phyloP scores from a whole-genome alignment of 371 early-diverging fungal genomes.

The Mucor circinelloides region DNA sequence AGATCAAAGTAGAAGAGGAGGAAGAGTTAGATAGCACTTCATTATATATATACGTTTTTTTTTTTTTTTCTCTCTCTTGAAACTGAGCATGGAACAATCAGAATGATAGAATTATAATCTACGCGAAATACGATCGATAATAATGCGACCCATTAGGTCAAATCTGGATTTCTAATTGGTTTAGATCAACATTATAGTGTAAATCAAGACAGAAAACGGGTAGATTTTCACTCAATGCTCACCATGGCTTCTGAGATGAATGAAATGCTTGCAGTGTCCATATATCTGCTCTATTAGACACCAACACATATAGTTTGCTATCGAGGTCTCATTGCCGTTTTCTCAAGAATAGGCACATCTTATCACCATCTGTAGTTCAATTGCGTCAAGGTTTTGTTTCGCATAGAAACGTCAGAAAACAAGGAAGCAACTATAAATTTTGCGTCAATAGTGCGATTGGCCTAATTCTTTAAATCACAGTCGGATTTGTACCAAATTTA shows the following conservation, averaged over 20 bases:
- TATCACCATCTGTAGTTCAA: background rate
- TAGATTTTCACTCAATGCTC: background rate
- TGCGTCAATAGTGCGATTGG: slow-evolving; percentile 21
- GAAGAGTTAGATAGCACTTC: background rate
- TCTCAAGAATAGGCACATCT: background rate
- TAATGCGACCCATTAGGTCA: background rate
- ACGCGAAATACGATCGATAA: background rate
- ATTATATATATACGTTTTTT: background rate
- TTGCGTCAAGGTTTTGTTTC: background rate
- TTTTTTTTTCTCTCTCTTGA: too few relatives aligned
- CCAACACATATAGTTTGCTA: background rate
- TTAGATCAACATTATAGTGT: background rate
- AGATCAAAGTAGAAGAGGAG: background rate
- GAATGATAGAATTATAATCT: background rate
- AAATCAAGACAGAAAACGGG: background rate
- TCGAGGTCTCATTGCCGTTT: too few relatives aligned
- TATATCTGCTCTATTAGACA: too few relatives aligned
- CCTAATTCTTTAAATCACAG: background rate
- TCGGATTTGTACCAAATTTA: slow-evolving; percentile 13
- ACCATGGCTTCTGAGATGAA: too few relatives aligned
- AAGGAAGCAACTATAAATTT: background rate
- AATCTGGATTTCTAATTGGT: background rate
- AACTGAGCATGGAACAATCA: background rate
- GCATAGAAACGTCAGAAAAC: slow-evolving; percentile 17
- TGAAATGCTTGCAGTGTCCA: background rate